Percentiles rank a stretch among this genome's conserved stretches.
Conservation (phyloP, 768 basidiomycete genomes). For the Suillus discolor region DNA sequence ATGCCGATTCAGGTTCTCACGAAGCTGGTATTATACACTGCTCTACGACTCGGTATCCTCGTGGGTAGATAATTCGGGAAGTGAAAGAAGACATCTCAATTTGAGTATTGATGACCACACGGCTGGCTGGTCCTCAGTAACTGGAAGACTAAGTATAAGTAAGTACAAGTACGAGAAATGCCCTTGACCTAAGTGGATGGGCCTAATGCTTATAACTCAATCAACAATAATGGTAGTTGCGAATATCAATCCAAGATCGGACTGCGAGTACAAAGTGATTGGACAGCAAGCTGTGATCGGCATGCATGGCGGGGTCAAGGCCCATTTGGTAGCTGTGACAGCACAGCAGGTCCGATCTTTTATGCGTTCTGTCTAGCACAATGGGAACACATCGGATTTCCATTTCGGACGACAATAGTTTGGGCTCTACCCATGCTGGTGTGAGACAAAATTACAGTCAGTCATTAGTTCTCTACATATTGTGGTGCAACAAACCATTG, state of each 20-base stretch:
- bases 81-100: constrained; percentile 1
- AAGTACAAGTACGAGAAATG: not conserved
- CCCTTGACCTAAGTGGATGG: constrained; percentile 2
- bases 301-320: constrained; percentile 11
- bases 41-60: not conserved
- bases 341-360: constrained; percentile 1
- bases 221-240: not conserved
- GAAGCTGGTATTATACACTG: not conserved
- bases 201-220: constrained; percentile 1
- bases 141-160: not conserved
- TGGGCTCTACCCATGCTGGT: constrained; percentile 27
- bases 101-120: not conserved
- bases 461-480: constrained; percentile 9
- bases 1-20: constrained; percentile 1
- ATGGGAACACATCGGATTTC: constrained; percentile 21
- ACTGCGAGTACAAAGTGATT: constrained; percentile 73
- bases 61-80: not conserved
- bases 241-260: constrained; percentile 63
- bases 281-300: constrained; percentile 23
- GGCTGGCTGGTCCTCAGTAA: not conserved
- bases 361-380: constrained; percentile 21
- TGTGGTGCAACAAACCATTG: constrained; percentile 37
- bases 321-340: not conserved
- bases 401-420: constrained; percentile 21
- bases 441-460: constrained; percentile 14